A percentile compares a stretch with the other conserved stretches of the same genome.
Conservation (phyloP, 2,329 filamentous ascomycete genomes). For the Colletotrichum tabaci region DNA sequence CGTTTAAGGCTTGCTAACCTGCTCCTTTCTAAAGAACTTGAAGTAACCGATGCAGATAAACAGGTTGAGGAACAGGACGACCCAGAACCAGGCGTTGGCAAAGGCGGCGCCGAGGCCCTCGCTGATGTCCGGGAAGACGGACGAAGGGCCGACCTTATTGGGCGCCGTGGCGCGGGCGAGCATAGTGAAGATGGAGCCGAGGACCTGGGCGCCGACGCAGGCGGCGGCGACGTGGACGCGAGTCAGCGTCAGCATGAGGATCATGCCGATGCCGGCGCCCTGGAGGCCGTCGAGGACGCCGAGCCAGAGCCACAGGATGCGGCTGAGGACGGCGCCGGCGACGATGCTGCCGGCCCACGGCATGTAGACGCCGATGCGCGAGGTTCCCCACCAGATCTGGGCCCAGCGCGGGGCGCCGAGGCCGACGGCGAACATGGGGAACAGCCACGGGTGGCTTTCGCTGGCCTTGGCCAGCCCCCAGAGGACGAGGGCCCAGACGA, state of each 20-base stretch:
- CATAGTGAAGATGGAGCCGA: conserved; percentile 75
- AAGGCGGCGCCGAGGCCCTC: conserved; percentile 61
- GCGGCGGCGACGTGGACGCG: conserved; percentile 76
- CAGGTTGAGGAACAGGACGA: conserved; percentile 70
- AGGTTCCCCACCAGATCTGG: conserved; percentile 77
- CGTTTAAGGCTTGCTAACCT: conserved; percentile 66
- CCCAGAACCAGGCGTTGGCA: conserved; percentile 72
- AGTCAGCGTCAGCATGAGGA: conserved; percentile 75
- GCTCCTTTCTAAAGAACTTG: conserved; percentile 71
- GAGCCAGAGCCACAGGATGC: conserved; percentile 72
- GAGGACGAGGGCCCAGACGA: conserved; percentile 69
- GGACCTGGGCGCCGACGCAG: conserved; percentile 72
- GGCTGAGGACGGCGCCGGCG: conserved; percentile 69
- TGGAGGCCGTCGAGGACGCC: conserved; percentile 76
- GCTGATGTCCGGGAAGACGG: conserved; percentile 74
- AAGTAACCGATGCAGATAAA: conserved; percentile 71
- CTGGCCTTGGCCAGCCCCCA: conserved; percentile 67
- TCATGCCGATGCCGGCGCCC: conserved; percentile 78
- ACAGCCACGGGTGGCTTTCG: conserved; percentile 75
- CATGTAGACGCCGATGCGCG: conserved; percentile 71
- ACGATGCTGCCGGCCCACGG: conserved; percentile 73
- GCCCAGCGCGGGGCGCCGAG: conserved; percentile 77
- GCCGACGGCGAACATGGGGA: conserved; percentile 78
- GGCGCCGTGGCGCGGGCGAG: conserved; percentile 72
- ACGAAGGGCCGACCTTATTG: conserved; percentile 72